These are phyloP conservation scores for Phytopythium montanum DNA, from an alignment of 352 stramenopile species.

Conservation along the genomic window DNA sequence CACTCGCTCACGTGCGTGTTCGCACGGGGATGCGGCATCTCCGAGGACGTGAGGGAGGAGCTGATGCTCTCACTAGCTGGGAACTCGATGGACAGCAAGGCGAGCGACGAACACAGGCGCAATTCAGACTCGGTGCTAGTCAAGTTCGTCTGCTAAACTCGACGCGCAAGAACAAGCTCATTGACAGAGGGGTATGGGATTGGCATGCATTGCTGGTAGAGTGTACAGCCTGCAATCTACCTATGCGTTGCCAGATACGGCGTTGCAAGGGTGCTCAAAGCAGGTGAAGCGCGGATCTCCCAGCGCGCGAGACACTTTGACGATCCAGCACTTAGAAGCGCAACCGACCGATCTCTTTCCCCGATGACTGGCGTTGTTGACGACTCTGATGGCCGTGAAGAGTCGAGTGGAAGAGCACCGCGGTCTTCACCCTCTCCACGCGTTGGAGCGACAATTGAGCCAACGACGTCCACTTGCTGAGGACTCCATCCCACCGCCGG, in stretches of 20 bases:
- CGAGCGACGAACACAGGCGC: conserved; percentile 2
- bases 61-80: conserved; percentile 6
- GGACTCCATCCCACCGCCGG: neutral
- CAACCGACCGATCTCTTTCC: neutral
- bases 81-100: neutral
- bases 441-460: neutral
- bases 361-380: neutral
- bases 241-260: neutral
- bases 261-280: neutral
- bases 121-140: conserved; percentile 12
- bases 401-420: neutral
- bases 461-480: neutral
- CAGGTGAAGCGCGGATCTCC: neutral
- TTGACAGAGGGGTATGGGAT: neutral
- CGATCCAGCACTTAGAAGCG: neutral
- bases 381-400: neutral
- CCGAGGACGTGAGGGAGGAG: neutral
- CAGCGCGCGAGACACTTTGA: neutral
- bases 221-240: neutral
- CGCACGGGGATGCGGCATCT: conserved; percentile 21
- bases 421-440: neutral
- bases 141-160: conserved; percentile 23
- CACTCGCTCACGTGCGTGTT: conserved; percentile 37
- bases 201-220: too few species aligned
- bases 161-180: too few species aligned